Base-by-base conservation (phyloP, 805 yeast genomes). In the Pichia scutulata region DNA sequence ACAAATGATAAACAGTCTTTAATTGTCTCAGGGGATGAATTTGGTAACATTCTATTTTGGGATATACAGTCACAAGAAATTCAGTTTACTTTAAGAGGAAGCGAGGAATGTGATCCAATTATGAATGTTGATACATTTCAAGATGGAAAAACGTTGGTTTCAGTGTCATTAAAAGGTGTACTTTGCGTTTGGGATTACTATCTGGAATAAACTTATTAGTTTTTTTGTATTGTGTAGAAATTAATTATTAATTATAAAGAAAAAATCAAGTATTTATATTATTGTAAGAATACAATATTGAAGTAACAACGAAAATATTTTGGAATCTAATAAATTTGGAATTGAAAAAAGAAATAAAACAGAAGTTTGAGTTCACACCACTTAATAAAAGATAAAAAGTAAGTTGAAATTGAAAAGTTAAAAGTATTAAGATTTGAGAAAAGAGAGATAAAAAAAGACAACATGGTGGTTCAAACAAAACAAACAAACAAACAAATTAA, bases 11-110 rank as follows among this genome's bases (percentile, higher is more conserved):
- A 57, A 9, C 55, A 54, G 24, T 74, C 79, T 2, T 56, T 73
- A 47, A 70, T 82, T 3, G 78, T 72, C 3, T 80, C 88, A 0
- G 90, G 90, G 0, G 74, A 83, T 41, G 88, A 84, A 43, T 52
- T 57, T 13, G 77, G 79, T 1, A 71, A 76, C 1, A 61, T 84
- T 0, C 59, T 78, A 14, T 64, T 85, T 13, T 86, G 90, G 92
- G 81, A 84, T 58, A 69, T 86, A 7, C 89, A 84, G 53, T 61
- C 78, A 4, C 82, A 81, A 57, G 67, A 74, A 16, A 63, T 83
- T 3, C 69, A 72, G 4, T 63, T 56, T 22, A 43, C 24, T 14
- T 43, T 65, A 23, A 36, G 51, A 7, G 63, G 60, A 18, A 52
- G 60, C 37, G 47, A 49, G 52, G 39, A 28, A 39, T 33, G 40